phyloP scores from a whole-genome alignment of 140 eudicot genomes.

The Ambrosia hybrid region DNA sequence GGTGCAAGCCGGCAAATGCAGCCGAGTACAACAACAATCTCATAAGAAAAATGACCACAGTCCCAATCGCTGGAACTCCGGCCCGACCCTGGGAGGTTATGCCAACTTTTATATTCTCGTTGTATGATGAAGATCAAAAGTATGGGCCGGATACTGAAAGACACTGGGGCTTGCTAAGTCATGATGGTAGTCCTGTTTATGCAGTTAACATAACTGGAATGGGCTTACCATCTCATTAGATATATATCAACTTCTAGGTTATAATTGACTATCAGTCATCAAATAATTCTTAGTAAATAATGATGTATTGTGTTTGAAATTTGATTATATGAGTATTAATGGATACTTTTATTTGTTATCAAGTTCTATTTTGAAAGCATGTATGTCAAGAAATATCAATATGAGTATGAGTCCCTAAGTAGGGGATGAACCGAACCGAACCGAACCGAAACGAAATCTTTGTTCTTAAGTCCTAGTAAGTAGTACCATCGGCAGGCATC shows the following conservation, averaged over 20 bases:
- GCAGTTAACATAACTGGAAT: slow-evolving; percentile 41
- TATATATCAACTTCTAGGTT: background rate
- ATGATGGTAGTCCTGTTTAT: slow-evolving; percentile 56
- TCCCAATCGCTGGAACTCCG: slow-evolving; percentile 69
- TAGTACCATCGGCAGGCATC: no score
- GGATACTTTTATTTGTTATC: background rate
- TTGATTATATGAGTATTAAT: slow-evolving; percentile 7
- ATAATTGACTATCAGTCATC: background rate
- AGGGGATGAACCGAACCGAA: no score
- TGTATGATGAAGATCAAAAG: slow-evolving; percentile 76
- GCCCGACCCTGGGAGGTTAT: slow-evolving; percentile 61
- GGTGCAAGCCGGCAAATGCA: slow-evolving; percentile 82
- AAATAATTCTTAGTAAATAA: slow-evolving; percentile 25
- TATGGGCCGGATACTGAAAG: slow-evolving; percentile 77
- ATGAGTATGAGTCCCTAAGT: no score
- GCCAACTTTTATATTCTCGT: slow-evolving; percentile 66
- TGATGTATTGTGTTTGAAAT: slow-evolving; percentile 15
- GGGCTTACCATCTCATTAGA: background rate
- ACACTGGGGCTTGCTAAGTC: slow-evolving; percentile 70
- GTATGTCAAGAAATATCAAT: background rate
- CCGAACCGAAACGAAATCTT: no score
- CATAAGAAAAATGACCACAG: slow-evolving; percentile 35
- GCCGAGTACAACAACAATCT: slow-evolving; percentile 74
- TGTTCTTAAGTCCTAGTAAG: no score
- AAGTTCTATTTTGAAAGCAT: background rate